These are phyloP conservation scores for Graphilbum sp. DNA, from an alignment of 2,329 filamentous ascomycete genomes.

Conservation along the genomic window DNA sequence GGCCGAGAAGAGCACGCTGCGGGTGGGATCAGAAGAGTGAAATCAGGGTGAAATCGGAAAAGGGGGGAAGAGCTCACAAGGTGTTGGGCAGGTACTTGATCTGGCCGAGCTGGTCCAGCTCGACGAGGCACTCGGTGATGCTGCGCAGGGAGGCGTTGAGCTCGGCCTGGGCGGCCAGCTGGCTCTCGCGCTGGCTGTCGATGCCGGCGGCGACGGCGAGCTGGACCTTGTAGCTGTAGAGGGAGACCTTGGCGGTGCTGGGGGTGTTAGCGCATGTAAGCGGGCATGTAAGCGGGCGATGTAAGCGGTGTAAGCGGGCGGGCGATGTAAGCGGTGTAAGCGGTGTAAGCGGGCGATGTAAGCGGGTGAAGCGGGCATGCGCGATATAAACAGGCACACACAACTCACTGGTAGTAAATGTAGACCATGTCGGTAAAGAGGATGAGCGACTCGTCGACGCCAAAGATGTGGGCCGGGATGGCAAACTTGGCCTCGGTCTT, in stretches of 20 bases:
- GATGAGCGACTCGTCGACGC: background rate
- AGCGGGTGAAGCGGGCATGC: no score
- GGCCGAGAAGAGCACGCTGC: background rate
- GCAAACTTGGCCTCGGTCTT: background rate
- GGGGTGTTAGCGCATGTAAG: background rate
- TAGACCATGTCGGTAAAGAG: constrained; percentile 1
- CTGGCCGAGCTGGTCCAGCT: background rate
- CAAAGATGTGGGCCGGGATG: background rate
- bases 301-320: no score
- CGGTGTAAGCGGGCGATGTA: no score
- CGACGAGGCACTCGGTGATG: background rate
- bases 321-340: no score
- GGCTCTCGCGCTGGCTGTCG: background rate
- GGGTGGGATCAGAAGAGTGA: background rate
- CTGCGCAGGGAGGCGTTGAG: background rate
- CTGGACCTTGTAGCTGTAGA: background rate
- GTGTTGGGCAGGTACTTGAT: constrained; percentile 1
- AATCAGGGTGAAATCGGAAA: background rate
- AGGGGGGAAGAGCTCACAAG: background rate
- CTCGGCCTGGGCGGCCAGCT: background rate
- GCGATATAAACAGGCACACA: no score
- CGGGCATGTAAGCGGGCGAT: no score
- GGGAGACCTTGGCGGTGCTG: background rate
- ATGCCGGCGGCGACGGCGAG: background rate
- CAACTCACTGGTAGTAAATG: constrained; percentile 1